Base-by-base conservation (phyloP, 208 protist genomes). In the Trypanosomatidae sp. region DNA sequence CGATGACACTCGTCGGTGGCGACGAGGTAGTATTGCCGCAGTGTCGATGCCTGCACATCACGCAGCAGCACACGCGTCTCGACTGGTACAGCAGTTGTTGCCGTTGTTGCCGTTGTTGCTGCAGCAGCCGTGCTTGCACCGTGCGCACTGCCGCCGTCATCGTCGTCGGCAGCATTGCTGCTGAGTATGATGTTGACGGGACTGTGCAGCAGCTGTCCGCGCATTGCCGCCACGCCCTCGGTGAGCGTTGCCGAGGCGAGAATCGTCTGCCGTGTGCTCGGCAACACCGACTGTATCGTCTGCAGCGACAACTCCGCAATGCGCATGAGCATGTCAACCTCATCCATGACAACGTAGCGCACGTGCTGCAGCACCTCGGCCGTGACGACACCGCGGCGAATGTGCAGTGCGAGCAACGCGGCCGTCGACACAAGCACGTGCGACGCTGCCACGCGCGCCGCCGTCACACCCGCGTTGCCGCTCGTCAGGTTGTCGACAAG, bases 301-400 rank as follows among this genome's bases (percentile, higher is more conserved):
- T 76, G 67, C 19, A 98, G 61, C 16, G 95, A 95, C 15, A 75
- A 58, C 56, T 97, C 84, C 39, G 96, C 90, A 56, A 96, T 92
- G 8, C 89, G 95, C 23, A 97, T 68, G 20, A 98, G 57, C 43
- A 97, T 78, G 66, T 98, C 96, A 3, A 92, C 96, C 64, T 98
- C 96, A 57, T 98, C 96, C 35, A 97, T 66, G n/a, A 96, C 91
- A 48, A 95, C 60, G 44, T 77, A 76, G 23, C 74, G 64, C 8
- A 96, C 55, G 37, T 70, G 56, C 43, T 66, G 50, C 19, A 93
- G 43, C 4, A 69, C 64, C 19, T 69, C 69, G 1, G 72, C 59
- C 2, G 66, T 74, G 32, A 94, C 54, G 21, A 50, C 48, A 18
- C 79, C 71, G 13, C 48, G 65, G 37, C 63, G 61, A 52, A 68